Evolutionary conservation across 169 alveolate species (phyloP), one percentile per base, ranked within the genome.

Genomic region (Cytauxzoon felis): DNA sequence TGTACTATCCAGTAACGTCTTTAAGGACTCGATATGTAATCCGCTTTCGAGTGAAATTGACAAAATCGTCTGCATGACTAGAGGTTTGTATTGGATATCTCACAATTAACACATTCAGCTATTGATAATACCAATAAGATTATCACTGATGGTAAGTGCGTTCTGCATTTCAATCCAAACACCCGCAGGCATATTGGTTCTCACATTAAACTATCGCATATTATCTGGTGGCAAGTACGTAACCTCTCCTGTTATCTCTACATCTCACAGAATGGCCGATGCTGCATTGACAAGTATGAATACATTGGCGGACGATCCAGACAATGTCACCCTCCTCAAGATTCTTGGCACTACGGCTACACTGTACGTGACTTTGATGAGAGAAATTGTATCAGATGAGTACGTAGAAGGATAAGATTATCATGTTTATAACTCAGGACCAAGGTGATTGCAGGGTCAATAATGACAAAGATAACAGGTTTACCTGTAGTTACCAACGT

Each of bases 401-500:
- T 56, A 27, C 19, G 66, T 36, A 16, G 24, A 16, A 24, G 19
- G 36, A 40, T 0, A 3, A 40, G 32, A 30, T 45, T 19, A 52
- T 9, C 9, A 9, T 48, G 24, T 47, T 18, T 19, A 33, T 19
- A n/a, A 11, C 30, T 56, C 42, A 60, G 66, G 8, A 65, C 71
- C 9, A 63, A 82, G 36, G 80, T 73, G 73, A 48, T 85, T 42
- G 87, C 87, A 24, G 89, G 89, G 23, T 80, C 89, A 21, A 64
- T 85, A 13, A 71, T 85, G 70, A 80, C 91, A 24, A 47, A 80
- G 30, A 36, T 85, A 34, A 85, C 91, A 8, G 81, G 66, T 29
- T 66, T 85, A 21, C 91, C 91, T 7, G 85, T 85, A 21, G 85
- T 70, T 27, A 63, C 89, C 27, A 75, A 85, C 80, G 34, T 85